Evolutionary conservation across 257 asterid genomes (phyloP).

Genomic region (Rauvolfia tetraphylla): DNA sequence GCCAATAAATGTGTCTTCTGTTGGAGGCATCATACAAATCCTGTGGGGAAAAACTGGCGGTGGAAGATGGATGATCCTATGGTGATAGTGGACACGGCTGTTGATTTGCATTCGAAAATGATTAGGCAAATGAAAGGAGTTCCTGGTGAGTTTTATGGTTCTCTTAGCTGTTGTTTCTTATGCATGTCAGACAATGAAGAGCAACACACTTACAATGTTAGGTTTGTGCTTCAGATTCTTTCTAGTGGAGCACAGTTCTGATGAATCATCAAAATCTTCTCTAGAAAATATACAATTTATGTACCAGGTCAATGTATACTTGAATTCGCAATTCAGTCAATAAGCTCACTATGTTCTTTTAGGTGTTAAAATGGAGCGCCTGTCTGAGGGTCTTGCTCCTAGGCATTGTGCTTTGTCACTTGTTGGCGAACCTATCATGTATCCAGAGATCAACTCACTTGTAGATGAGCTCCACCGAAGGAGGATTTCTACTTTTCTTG

Average conservation of each 20-base stretch:
- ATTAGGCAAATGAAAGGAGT: constrained; percentile 98
- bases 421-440: constrained; percentile 99
- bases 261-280: background rate
- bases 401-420: constrained; percentile 97
- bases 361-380: constrained; percentile 90
- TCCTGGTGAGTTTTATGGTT: constrained; percentile 54
- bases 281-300: background rate
- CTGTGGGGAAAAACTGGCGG: constrained; percentile 92
- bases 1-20: constrained; percentile 98
- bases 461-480: constrained; percentile 83
- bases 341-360: constrained; percentile 25
- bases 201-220: background rate
- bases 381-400: constrained; percentile 89
- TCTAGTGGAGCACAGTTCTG: background rate
- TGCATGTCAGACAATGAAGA: background rate
- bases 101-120: constrained; percentile 87
- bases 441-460: constrained; percentile 89
- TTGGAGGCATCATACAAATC: constrained; percentile 99
- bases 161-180: background rate
- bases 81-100: constrained; percentile 81
- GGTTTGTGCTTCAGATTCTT: background rate
- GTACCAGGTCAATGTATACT: background rate
- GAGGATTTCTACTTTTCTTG: constrained; percentile 90
- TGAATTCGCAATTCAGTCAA: constrained; percentile 9
- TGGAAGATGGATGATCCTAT: constrained; percentile 99